Conservation (phyloP, 768 basidiomycete species). For the Lanmaoa rubissima region DNA sequence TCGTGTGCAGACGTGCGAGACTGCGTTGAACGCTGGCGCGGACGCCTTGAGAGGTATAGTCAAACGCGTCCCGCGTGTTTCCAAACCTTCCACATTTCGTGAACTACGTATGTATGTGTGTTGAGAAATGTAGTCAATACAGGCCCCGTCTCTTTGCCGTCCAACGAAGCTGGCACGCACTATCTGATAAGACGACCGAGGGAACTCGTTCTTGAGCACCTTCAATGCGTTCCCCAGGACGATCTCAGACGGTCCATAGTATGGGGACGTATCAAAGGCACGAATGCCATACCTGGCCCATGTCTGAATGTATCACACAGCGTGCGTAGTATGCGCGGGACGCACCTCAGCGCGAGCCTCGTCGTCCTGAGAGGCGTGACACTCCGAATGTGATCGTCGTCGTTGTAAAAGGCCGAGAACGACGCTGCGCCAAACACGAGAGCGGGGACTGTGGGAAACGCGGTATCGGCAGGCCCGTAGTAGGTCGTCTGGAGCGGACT, state of each 20-base stretch:
- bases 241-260: slow-evolving; percentile 79
- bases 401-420: slow-evolving; percentile 67
- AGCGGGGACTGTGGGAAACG: slow-evolving; percentile 39
- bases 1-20: slow-evolving; percentile 65
- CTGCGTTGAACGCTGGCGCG: slow-evolving; percentile 66
- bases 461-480: slow-evolving; percentile 31
- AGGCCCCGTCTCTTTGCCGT: not conserved
- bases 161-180: slow-evolving; percentile 35
- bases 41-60: slow-evolving; percentile 69
- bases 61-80: slow-evolving; percentile 48
- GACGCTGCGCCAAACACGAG: slow-evolving; percentile 73
- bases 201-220: slow-evolving; percentile 63
- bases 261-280: slow-evolving; percentile 81
- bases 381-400: slow-evolving; percentile 54
- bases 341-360: slow-evolving; percentile 73
- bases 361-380: slow-evolving; percentile 61
- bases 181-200: slow-evolving; percentile 73
- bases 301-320: not conserved
- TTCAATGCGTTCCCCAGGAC: slow-evolving; percentile 67
- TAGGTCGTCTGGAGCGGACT: slow-evolving; percentile 23
- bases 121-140: not conserved
- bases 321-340: not conserved
- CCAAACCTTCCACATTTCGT: slow-evolving; percentile 87
- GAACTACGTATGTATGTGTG: slow-evolving; percentile 46
- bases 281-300: slow-evolving; percentile 67